phyloP scores from a whole-genome alignment of 441 rosid genomes.

The Corymbia calophylla region DNA sequence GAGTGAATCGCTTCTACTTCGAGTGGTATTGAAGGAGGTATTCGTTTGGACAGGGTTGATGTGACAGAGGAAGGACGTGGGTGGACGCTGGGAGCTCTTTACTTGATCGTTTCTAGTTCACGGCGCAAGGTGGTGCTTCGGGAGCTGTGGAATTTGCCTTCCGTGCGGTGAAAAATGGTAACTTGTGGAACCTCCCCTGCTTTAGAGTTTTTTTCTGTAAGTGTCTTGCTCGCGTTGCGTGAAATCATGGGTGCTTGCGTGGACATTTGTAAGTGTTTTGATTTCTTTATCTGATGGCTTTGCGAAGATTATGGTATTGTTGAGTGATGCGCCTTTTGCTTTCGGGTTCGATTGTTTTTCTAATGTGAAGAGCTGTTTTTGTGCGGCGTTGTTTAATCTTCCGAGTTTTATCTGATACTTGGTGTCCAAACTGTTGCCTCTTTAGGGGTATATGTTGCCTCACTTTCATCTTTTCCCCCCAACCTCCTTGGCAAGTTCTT shows the following conservation, averaged over 20 bases:
- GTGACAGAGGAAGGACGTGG: background rate
- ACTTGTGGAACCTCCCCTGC: background rate
- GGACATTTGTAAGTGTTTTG: background rate
- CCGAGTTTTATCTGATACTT: background rate
- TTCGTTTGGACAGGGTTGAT: background rate
- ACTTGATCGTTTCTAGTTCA: background rate
- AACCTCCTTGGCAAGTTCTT: background rate
- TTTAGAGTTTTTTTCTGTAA: background rate
- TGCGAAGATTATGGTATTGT: background rate
- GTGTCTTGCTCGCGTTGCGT: background rate
- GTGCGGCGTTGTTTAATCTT: background rate
- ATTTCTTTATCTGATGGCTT: background rate
- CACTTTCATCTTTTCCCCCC: background rate
- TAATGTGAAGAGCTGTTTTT: background rate
- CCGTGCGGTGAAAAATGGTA: background rate
- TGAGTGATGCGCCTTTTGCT: background rate
- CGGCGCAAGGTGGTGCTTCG: background rate
- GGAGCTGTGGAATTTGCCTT: background rate
- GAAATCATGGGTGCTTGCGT: background rate
- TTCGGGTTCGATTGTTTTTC: background rate
- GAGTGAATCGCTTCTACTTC: background rate
- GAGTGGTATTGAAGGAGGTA: background rate
- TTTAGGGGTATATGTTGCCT: background rate
- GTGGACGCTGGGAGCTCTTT: background rate
- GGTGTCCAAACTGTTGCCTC: background rate